Conservation (phyloP, 176 grass and related monocot genomes). For the Musa troglodytarum region DNA sequence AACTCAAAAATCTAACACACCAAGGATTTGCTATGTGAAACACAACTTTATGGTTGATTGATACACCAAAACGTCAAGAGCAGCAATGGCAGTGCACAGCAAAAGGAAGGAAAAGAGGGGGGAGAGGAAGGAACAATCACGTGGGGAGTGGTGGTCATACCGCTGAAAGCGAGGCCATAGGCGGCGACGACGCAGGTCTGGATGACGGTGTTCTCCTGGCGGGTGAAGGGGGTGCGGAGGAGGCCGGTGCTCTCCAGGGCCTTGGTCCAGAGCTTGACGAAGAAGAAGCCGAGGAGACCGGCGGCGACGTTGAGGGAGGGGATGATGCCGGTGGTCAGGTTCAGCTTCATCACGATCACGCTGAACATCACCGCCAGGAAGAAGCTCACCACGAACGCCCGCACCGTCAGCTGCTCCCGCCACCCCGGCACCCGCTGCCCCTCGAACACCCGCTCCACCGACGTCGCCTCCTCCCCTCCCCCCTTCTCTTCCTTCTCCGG, state of each 20-base stretch:
- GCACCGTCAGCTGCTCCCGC: slow-evolving; percentile 18
- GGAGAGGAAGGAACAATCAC: background rate
- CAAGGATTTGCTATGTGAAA: no score
- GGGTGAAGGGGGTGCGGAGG: slow-evolving; percentile 28
- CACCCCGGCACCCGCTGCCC: background rate
- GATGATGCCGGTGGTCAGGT: background rate
- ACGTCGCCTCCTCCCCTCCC: slow-evolving; percentile 10
- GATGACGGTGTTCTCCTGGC: slow-evolving; percentile 38
- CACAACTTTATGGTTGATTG: no score
- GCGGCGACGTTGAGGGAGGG: no score
- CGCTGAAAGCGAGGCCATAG: slow-evolving; percentile 23
- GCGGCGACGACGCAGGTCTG: slow-evolving; percentile 33
- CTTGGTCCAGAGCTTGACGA: no score
- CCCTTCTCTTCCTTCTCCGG: slow-evolving; percentile 9
- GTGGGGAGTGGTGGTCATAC: slow-evolving; percentile 7
- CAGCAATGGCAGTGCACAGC: background rate
- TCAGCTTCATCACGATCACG: slow-evolving; percentile 23
- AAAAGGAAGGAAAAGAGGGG: slow-evolving; percentile 2
- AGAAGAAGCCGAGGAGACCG: no score
- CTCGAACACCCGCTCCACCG: no score
- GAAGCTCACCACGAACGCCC: slow-evolving; percentile 21
- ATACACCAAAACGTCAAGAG: no score
- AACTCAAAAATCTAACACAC: no score
- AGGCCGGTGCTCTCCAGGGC: background rate
- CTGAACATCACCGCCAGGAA: slow-evolving; percentile 20